These are phyloP conservation scores for Teratosphaeria gauchensis DNA, from an alignment of 2,329 filamentous ascomycete genomes.

Conservation along the genomic window DNA sequence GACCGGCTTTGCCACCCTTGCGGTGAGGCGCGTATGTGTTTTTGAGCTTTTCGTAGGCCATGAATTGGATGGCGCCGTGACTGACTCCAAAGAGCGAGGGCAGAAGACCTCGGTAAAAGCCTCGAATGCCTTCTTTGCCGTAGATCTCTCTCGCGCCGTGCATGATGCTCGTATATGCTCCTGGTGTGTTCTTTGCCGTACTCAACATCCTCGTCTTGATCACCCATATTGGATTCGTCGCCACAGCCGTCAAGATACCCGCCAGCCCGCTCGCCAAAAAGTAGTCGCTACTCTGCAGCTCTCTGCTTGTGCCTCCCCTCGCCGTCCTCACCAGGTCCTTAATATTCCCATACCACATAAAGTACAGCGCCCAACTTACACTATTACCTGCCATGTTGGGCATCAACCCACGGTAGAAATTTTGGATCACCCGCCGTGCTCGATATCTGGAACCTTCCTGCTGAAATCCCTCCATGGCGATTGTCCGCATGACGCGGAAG, in stretches of 20 bases:
- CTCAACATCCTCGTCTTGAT: conserved; percentile 96
- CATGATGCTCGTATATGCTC: conserved; percentile 72
- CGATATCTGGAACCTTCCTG: background rate
- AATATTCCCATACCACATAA: conserved; percentile 59
- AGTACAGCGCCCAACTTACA: conserved; percentile 84
- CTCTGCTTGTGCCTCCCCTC: conserved; percentile 25
- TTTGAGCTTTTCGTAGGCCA: conserved; percentile 76
- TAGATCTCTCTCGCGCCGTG: conserved; percentile 61
- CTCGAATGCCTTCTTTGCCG: conserved; percentile 59
- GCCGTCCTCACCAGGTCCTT: conserved; percentile 43
- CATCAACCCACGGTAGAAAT: conserved; percentile 79
- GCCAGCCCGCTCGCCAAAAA: conserved; percentile 63
- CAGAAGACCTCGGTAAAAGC: conserved; percentile 80
- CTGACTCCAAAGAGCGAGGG: conserved; percentile 78
- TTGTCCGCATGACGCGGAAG: conserved; percentile 18
- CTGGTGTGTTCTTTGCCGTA: conserved; percentile 60
- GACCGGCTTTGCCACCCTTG: conserved; percentile 28
- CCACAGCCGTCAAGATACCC: conserved; percentile 65
- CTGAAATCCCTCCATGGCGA: conserved; percentile 8
- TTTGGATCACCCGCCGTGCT: conserved; percentile 25
- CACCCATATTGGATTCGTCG: conserved; percentile 96
- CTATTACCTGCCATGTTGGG: conserved; percentile 90
- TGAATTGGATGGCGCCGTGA: conserved; percentile 92
- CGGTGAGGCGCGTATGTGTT: conserved; percentile 43
- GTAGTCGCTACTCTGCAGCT: conserved; percentile 60